Base-by-base conservation (phyloP, 805 yeast genomes). In the Naumovozyma baii region DNA sequence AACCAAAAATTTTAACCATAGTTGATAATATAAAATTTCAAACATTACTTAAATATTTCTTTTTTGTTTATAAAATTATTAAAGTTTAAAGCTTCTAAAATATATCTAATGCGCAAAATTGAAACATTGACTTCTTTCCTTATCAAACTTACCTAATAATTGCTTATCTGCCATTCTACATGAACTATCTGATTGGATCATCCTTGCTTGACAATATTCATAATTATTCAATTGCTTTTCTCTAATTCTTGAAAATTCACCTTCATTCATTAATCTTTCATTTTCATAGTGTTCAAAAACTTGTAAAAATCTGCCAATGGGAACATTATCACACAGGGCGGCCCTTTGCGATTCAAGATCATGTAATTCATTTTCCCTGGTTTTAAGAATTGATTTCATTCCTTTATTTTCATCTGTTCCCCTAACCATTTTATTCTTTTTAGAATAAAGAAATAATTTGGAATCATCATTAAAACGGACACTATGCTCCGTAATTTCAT, bases 281-380 rank as follows among this genome's bases (percentile, higher is more conserved):
- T 55, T 52, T 40, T 68, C 72, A 41, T 61, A 62, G 5, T 58
- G 49, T 17, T 63, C 64, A 35, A 68, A 60, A 31, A 55, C 55
- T 12, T 52, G 47, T 31, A 68, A 34, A 41, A 68, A 67, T 3
- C 61, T 61, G 3, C 54, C 60, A 18, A 67, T 51, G 10, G 54
- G 63, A 9, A 68, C 66, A 14, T 45, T 54, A 41, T 67, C 72
- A 40, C 71, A 64, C 18, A 51, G 50, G n/a, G 46, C 50, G 1
- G 69, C 72, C 43, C 66, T 54, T 5, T 51, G 36, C 1, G 52
- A 51, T 44, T 69, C 74, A 18, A 52, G 53, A 18, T 53, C 57
- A 15, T 57, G 63, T 33, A 62, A 62, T 9, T 38, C 37, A 38
- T 69, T 68, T 12, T 47, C 40, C 38, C 46, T 66, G 16, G 50